phyloP scores from a whole-genome alignment of 1,284 basidiomycete genomes.

The Chondrostereum purpureum region DNA sequence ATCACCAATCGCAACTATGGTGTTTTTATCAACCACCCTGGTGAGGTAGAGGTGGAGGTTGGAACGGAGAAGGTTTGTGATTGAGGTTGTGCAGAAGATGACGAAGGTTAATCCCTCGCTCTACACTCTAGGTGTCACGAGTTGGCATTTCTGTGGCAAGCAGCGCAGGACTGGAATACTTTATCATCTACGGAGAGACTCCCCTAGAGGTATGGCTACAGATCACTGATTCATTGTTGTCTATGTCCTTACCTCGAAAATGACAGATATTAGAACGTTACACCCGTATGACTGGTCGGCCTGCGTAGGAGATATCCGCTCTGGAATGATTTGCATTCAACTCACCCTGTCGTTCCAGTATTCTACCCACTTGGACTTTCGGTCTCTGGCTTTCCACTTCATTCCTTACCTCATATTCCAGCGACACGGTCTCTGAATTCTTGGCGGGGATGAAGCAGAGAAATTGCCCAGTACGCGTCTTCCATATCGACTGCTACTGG shows the following conservation, averaged over 20 bases:
- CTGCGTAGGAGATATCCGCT: constrained; percentile 41
- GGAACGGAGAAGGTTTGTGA: constrained; percentile 65
- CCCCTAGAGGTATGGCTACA: constrained; percentile 45
- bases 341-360: constrained; percentile 24
- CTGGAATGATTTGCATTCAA: too few relatives aligned
- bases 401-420: constrained; percentile 67
- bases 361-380: constrained; percentile 67
- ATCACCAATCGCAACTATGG: constrained; percentile 67
- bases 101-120: neutral
- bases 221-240: too few relatives aligned
- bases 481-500: constrained; percentile 78
- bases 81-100: neutral
- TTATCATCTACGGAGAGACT: constrained; percentile 60
- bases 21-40: constrained; percentile 70
- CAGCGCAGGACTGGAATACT: constrained; percentile 54
- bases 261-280: constrained; percentile 52
- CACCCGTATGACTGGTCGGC: constrained; percentile 59
- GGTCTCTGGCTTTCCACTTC: constrained; percentile 75
- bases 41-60: constrained; percentile 72
- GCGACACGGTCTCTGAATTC: constrained; percentile 61
- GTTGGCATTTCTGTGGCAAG: constrained; percentile 65
- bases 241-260: neutral
- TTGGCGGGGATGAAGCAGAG: constrained; percentile 66
- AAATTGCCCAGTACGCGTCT: constrained; percentile 65
- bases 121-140: constrained; percentile 21